Base-by-base conservation (phyloP, 2,329 filamentous ascomycete genomes). In the Aschersonia sp. region DNA sequence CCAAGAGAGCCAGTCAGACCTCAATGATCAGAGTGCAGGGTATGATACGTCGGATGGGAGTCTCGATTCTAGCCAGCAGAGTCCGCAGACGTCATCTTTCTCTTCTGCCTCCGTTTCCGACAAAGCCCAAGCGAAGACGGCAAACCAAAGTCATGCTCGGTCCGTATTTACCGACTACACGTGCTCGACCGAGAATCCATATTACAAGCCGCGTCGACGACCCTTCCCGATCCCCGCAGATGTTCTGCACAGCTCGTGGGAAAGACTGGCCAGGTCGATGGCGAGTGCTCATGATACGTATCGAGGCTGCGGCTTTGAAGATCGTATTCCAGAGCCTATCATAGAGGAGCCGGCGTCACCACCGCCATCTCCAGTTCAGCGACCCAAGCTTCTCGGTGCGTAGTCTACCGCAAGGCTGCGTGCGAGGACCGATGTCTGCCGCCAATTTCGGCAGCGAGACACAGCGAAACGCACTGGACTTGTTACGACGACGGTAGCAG, bases 311-410 rank as follows among this genome's bases (percentile, higher is more conserved):
- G 41, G 31, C 7, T 45, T 47, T 41, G 43, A 51, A 39, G 51
- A 60, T 9, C 48, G 49, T 11, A 49, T 61, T 10, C 59, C 60
- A 1, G 54, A 60, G 40, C 61, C 63, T 2, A 61, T 62, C 32
- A 55, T 65, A 32, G 64, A 66, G 43, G 64, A 66, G 49, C 58
- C 60, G 12, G 51, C 51, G 22, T 61, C 61, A 11, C 48, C 57
- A 3, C 45, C 53, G 5, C 45, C 49, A 6, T 58, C 60, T 4
- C 56, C 59, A 9, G 49, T 55, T 6, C 48, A 44, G 11, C 45
- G 45, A 30, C 50, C 55, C 4, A 58, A 57, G 32, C 46, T 63
- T 41, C 55, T 66, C 43, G 62, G 62, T 65, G 54, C 49, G 58
- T 50, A 29, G 6, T 5, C 6, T 22, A 2, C 22, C 22, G 2